Evolutionary conservation across 257 asterid genomes (phyloP).

Genomic region (Agastache rugosa): DNA sequence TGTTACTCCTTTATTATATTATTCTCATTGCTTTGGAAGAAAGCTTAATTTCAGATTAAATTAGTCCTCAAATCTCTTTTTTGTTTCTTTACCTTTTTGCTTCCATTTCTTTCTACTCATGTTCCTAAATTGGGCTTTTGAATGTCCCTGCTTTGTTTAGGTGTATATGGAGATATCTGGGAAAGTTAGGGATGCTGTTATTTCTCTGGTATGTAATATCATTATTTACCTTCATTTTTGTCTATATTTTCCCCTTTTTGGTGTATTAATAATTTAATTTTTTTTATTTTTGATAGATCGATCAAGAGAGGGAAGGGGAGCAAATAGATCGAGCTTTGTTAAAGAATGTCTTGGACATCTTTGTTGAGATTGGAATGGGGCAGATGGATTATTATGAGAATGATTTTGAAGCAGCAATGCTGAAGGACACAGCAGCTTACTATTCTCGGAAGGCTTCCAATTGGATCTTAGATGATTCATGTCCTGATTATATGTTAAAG

Average conservation of each 20-base stretch:
- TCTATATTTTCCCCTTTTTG: slow-evolving; percentile 4
- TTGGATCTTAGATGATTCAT: slow-evolving; percentile 97
- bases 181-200: slow-evolving; percentile 93
- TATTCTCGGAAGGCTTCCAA: slow-evolving; percentile 97
- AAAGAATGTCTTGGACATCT: slow-evolving; percentile 91
- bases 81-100: slow-evolving; percentile 7
- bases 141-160: slow-evolving; percentile 49
- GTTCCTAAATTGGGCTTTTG: slow-evolving; percentile 14
- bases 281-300: slow-evolving; percentile 56
- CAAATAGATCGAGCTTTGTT: slow-evolving; percentile 92
- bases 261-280: slow-evolving; percentile 21
- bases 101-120: slow-evolving; percentile 27
- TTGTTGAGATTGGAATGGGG: slow-evolving; percentile 98
- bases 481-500: slow-evolving; percentile 97
- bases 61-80: slow-evolving; percentile 1
- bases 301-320: slow-evolving; percentile 98
- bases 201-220: slow-evolving; percentile 71
- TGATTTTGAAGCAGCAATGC: slow-evolving; percentile 89
- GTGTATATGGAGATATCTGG: slow-evolving; percentile 81
- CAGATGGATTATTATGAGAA: slow-evolving; percentile 83
- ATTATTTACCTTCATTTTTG: slow-evolving; percentile 19
- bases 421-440: slow-evolving; percentile 87
- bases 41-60: neutral
- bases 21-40: neutral
- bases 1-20: neutral